Evolutionary conservation across 1,284 basidiomycete species (phyloP).

Genomic region (Cutaneotrichosporon cavernicola): DNA sequence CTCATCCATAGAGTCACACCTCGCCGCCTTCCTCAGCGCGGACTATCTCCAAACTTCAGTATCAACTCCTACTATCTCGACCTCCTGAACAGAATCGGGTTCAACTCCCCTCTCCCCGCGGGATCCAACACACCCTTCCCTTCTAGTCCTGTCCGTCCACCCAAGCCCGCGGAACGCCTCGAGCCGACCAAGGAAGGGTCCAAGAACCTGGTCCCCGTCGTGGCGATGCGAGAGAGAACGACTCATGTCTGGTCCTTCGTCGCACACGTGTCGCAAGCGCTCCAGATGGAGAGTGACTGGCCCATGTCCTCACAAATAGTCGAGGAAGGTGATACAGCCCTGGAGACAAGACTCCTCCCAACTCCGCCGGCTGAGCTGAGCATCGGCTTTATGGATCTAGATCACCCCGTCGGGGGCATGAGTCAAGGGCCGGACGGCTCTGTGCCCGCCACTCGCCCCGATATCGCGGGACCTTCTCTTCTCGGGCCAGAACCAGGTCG

Average conservation of each 20-base stretch:
- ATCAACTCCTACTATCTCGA: conserved; percentile 10
- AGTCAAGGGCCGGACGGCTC: neutral
- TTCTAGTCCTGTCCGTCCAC: neutral
- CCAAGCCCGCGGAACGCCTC: neutral
- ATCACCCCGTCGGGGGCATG: neutral
- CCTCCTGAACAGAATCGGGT: neutral
- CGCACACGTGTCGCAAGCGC: neutral
- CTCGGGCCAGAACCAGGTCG: neutral
- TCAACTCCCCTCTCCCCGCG: neutral
- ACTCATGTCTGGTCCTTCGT: neutral
- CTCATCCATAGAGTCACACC: neutral
- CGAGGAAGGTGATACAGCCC: neutral
- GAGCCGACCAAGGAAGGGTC: neutral
- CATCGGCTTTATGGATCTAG: neutral
- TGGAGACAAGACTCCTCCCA: neutral
- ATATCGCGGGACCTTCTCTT: neutral
- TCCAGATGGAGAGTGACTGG: neutral
- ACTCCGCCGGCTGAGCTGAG: neutral
- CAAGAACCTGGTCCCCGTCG: neutral
- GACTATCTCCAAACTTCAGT: neutral
- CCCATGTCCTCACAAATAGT: neutral
- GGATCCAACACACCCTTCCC: neutral
- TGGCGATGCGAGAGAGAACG: neutral
- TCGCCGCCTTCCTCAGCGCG: neutral
- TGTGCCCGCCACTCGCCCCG: neutral